These are phyloP conservation scores for Venturia pyrina DNA, from an alignment of 2,329 filamentous ascomycete genomes.

Conservation along the genomic window DNA sequence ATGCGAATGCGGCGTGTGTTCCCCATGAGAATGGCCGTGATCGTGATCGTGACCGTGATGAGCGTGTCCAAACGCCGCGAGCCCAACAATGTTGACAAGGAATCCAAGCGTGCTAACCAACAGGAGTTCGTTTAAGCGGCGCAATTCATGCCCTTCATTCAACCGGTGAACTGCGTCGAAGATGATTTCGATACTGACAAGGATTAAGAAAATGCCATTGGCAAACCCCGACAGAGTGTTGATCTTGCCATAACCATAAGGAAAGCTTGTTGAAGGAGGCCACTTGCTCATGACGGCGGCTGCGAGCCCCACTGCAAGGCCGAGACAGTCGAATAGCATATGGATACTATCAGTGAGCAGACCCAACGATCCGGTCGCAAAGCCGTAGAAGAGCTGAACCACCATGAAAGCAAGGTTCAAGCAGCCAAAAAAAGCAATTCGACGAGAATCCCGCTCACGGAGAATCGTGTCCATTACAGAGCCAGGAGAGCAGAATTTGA, in stretches of 20 bases:
- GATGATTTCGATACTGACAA: conserved; percentile 92
- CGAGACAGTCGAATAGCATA: conserved; percentile 98
- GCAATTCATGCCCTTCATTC: conserved; percentile 72
- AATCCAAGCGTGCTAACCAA: conserved; percentile 81
- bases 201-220: conserved; percentile 87
- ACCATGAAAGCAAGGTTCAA: conserved; percentile 94
- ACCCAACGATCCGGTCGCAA: conserved; percentile 83
- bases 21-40: conserved; percentile 46
- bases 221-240: conserved; percentile 94
- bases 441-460: conserved; percentile 80
- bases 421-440: conserved; percentile 97
- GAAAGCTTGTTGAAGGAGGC: conserved; percentile 80
- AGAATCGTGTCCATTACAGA: conserved; percentile 79
- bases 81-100: conserved; percentile 82
- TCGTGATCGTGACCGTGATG: conserved; percentile 47
- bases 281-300: conserved; percentile 95
- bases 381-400: conserved; percentile 89
- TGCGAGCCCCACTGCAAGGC: conserved; percentile 78
- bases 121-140: conserved; percentile 75
- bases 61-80: conserved; percentile 65
- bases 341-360: conserved; percentile 97
- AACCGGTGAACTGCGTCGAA: conserved; percentile 88
- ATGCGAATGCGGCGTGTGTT: conserved; percentile 14
- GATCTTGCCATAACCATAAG: conserved; percentile 93
- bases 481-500: conserved; percentile 59